Conservation (phyloP, 1,284 basidiomycete genomes). For the Ustilago cynodontis region DNA sequence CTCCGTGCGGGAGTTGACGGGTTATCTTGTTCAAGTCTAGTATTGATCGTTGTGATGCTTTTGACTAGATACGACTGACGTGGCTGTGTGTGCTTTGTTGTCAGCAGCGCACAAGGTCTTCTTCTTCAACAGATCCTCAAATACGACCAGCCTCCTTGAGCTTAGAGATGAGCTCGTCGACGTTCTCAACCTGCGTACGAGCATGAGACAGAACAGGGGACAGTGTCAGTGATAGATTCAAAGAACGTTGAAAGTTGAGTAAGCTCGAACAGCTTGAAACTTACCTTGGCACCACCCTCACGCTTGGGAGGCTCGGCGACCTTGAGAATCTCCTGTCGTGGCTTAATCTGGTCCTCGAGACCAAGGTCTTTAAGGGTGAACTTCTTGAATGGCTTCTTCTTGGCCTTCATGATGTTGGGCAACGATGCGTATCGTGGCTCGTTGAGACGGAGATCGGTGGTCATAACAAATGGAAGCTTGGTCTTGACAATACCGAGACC, state of each 20-base stretch:
- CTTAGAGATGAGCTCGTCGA: constrained; percentile 90
- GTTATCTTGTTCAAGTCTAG: constrained; percentile 2
- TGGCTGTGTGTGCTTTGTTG: not conserved
- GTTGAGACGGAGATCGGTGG: constrained; percentile 83
- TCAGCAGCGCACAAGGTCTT: not conserved
- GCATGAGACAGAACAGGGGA: not conserved
- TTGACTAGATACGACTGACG: not conserved
- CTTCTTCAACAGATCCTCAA: constrained; percentile 51
- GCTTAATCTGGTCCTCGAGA: constrained; percentile 78
- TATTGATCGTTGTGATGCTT: not conserved
- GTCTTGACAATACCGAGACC: constrained; percentile 87
- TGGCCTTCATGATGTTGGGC: constrained; percentile 76
- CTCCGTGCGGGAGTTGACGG: not conserved
- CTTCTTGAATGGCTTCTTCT: constrained; percentile 97
- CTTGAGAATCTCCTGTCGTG: constrained; percentile 86
- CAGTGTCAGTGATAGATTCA: not conserved
- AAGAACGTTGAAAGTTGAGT: not conserved
- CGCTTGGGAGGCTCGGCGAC: constrained; percentile 92
- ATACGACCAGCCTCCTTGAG: constrained; percentile 88
- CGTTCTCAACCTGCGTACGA: constrained; percentile 77
- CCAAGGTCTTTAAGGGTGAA: constrained; percentile 83
- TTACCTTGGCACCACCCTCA: constrained; percentile 90
- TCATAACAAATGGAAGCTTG: constrained; percentile 86
- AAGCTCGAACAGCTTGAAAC: not conserved
- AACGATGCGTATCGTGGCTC: constrained; percentile 69